phyloP scores from a whole-genome alignment of 371 early-diverging fungal species.

The Catenaria anguillulae region DNA sequence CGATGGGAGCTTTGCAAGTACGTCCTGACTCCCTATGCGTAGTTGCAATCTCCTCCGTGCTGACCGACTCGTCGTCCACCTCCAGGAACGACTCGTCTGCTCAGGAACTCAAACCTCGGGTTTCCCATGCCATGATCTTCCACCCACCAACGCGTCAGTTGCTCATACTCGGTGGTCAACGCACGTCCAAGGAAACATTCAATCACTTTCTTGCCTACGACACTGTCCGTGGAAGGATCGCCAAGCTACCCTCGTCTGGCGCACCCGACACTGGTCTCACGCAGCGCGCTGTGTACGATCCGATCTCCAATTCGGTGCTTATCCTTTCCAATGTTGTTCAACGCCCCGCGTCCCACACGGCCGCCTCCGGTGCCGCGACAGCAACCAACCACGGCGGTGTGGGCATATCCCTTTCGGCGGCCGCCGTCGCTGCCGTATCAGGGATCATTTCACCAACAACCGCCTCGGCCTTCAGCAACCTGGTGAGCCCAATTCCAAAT shows the following conservation, averaged over 20 bases:
- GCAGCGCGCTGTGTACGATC: constrained; percentile 70
- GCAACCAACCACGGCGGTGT: too few relatives aligned
- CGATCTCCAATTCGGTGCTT: constrained; percentile 57
- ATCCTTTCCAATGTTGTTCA: constrained; percentile 54
- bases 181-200: constrained; percentile 45
- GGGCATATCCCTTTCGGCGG: neutral
- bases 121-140: constrained; percentile 80
- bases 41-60: too few relatives aligned
- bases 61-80: constrained; percentile 8
- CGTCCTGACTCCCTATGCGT: too few relatives aligned
- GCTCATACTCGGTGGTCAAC: constrained; percentile 80
- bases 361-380: too few relatives aligned
- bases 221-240: constrained; percentile 51
- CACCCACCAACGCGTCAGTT: constrained; percentile 52
- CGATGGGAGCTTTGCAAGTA: constrained; percentile 47
- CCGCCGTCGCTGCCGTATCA: neutral
- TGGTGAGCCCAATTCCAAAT: too few relatives aligned
- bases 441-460: too few relatives aligned
- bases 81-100: constrained; percentile 12
- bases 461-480: too few relatives aligned
- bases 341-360: constrained; percentile 3
- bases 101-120: constrained; percentile 49
- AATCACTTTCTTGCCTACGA: constrained; percentile 67
- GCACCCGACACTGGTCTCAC: constrained; percentile 56
- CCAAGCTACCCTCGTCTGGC: constrained; percentile 54